A percentile compares a stretch with the other conserved stretches of the same genome.
These are phyloP conservation scores for Cadophora malorum DNA, from an alignment of 2,329 filamentous ascomycete genomes.

Conservation along the genomic window DNA sequence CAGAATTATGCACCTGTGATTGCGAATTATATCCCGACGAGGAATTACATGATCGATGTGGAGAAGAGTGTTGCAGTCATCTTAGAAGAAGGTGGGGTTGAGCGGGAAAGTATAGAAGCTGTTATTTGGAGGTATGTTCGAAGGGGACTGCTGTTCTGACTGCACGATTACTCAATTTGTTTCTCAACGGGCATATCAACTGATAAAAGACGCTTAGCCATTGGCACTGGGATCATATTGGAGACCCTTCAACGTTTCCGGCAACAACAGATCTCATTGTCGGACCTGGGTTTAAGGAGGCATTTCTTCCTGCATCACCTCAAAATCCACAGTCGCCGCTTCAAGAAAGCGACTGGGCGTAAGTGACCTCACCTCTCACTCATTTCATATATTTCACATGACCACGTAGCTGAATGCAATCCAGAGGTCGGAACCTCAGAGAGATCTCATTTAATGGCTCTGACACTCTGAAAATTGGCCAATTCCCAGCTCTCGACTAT, in stretches of 20 bases:
- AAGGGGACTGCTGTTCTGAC: no score
- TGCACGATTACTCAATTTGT: no score
- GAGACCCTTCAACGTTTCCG: slow-evolving; percentile 56
- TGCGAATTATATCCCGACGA: slow-evolving; percentile 33
- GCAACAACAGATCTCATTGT: slow-evolving; percentile 54
- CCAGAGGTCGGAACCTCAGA: slow-evolving; percentile 42
- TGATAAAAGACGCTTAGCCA: slow-evolving; percentile 40
- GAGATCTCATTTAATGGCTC: slow-evolving; percentile 28
- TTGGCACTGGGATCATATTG: slow-evolving; percentile 60
- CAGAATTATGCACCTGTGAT: slow-evolving; percentile 41
- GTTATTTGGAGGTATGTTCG: slow-evolving; percentile 44
- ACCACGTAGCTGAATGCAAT: slow-evolving; percentile 18
- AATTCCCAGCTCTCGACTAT: slow-evolving; percentile 56
- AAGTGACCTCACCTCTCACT: no score
- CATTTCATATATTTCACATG: no score
- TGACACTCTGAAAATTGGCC: slow-evolving; percentile 48
- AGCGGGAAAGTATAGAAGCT: slow-evolving; percentile 46
- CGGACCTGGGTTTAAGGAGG: slow-evolving; percentile 57
- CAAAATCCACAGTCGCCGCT: slow-evolving; percentile 46
- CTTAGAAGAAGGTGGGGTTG: slow-evolving; percentile 36
- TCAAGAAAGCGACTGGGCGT: slow-evolving; percentile 44
- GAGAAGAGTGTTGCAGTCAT: no score
- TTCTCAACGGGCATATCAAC: no score
- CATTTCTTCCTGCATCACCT: slow-evolving; percentile 56
- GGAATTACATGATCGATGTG: background rate